These are phyloP conservation scores for Colletotrichum sp. DNA, from an alignment of 2,329 filamentous ascomycete species.

Conservation along the genomic window DNA sequence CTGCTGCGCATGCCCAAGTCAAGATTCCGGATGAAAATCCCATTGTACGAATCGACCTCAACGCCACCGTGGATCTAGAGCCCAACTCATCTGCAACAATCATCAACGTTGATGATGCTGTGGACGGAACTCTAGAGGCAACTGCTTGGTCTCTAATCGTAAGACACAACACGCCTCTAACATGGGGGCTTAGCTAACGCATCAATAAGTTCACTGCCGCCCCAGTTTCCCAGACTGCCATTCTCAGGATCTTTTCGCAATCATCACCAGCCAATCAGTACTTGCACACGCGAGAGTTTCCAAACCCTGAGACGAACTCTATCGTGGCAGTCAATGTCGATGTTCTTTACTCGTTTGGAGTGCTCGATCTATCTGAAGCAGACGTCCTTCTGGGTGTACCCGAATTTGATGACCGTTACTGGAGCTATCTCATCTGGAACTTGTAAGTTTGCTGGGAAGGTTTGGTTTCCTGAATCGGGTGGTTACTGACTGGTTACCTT, in stretches of 20 bases:
- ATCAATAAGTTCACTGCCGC: background rate
- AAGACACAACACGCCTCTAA: background rate
- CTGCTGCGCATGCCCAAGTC: background rate
- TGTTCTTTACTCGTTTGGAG: background rate
- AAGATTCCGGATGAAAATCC: background rate
- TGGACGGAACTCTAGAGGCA: background rate
- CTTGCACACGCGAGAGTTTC: background rate
- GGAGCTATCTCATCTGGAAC: background rate
- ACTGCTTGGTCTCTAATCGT: background rate
- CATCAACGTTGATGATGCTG: background rate
- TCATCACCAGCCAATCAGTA: background rate
- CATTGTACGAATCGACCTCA: background rate
- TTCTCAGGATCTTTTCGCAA: background rate
- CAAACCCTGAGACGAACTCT: background rate
- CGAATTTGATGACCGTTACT: background rate
- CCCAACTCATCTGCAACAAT: background rate
- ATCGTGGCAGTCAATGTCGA: background rate
- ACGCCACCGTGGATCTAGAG: background rate
- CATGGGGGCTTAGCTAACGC: background rate
- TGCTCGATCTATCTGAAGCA: background rate
- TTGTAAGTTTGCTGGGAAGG: background rate
- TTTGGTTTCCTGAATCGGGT: background rate
- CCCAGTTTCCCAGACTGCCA: background rate
- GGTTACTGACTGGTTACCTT: background rate
- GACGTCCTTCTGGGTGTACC: background rate